Evolutionary conservation across 1,284 basidiomycete genomes (phyloP), one percentile per base, ranked within the genome.

Genomic region (Ustilago cynodontis): DNA sequence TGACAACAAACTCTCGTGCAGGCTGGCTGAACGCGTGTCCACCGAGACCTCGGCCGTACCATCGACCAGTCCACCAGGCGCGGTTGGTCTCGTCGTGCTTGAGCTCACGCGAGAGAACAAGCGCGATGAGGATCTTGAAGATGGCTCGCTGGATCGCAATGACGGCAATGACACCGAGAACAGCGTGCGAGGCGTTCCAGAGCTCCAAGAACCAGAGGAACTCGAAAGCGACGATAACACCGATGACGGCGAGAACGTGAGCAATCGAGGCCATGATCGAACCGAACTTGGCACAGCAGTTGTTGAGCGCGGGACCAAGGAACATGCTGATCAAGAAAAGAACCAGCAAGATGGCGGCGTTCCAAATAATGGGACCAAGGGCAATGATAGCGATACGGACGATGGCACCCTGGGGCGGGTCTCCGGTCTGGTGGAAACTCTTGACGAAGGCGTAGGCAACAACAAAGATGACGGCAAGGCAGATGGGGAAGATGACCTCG

Each of bases 281-380:
- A 47, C 83, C 84, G 29, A 86, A 86, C 72, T 85, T 84, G 62
- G 74, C 81, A 61, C 86, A 87, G 84, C 86, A 87, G 24, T 91
- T 90, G 86, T 94, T 93, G 78, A 98, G 89, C 88, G 95, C 91
- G 0, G 95, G 95, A 4, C 96, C 95, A 26, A 97, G 89, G 90
- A 96, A 93, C 71, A 98, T 87, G 65, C 94, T 95, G 77, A 94
- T 87, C 78, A 99, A 86, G 91, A 99, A 98, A 65, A 95, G 88
- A 13, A 91, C 88, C 75, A 98, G 87, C 56, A 99, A 89, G 26
- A 98, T 87, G 0, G 92, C 93, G 22, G 94, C 94, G 86, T 99
- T 99, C 91, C 92, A 98, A 4, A 96, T 94, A 81, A 99, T 92
- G 1, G 96, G 97, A 7, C 96, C 96, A 20, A 99, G 88, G 11